Evolutionary conservation across 306 rosid genomes (phyloP), one percentile per base, ranked within the genome.

Genomic region (Vachellia pachyceras): DNA sequence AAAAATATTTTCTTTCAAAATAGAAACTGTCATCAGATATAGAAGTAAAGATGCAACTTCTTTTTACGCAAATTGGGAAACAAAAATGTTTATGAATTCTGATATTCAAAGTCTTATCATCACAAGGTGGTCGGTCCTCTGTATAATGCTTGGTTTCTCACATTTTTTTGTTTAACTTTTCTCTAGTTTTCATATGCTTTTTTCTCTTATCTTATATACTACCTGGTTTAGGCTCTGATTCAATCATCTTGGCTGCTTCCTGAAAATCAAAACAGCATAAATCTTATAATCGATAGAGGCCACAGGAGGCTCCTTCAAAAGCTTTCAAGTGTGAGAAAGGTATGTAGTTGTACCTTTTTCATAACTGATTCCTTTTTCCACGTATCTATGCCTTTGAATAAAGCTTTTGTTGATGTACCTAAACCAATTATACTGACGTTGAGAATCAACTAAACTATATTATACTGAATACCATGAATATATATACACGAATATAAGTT

Each of bases 361-460:
- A 91, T 69, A 80, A 70, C 58, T 49, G 91, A 87, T 81, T 92
- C 97, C 78, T 89, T 91, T 79, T 87, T 91, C 97, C 97, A 92
- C 61, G 95, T 88, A 1, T 92, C 87, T 73, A 87, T 17, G 63
- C 95, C 97, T 84, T 89, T 92, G 61, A 91, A 40, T 69, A 87
- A 84, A 76, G 97, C 95, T 76, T 90, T 92, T 67, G 87, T 88
- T 80, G 95, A 78, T 67, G 95, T 92, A 73, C 88, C 97, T 92
- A 85, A 81, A 79, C 49, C 78, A 23, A 35, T 57, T 49, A 36
- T 18, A 67, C 72, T 69, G 61, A 65, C 8, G 25, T 76, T 70
- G 60, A 63, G 42, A 79, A 22, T 64, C 73, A 55, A 64, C 20
- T 15, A n/a, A n/a, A n/a, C n/a, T n/a, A n/a, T n/a, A n/a, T n/a